A percentile compares a stretch with the other conserved stretches of the same genome.
Evolutionary conservation across 2,329 filamentous ascomycete genomes (phyloP).

Genomic region (Microdochium paspali): DNA sequence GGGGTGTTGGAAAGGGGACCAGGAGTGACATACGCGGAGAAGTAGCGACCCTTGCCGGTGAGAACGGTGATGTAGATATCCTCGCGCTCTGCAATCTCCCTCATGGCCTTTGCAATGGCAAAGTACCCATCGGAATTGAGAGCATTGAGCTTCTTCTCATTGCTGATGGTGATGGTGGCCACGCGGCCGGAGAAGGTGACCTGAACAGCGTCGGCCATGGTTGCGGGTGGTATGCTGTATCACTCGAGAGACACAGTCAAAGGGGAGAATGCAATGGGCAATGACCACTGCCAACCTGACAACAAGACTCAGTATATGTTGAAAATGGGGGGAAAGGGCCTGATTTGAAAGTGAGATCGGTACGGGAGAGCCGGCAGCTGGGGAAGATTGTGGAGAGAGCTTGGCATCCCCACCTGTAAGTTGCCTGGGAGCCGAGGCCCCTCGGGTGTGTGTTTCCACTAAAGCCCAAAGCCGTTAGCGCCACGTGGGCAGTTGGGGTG

Average conservation of each 20-base stretch:
- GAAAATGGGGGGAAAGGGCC: background rate
- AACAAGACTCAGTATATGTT: too few species aligned
- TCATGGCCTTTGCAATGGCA: conserved; percentile 60
- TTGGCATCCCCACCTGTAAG: too few species aligned
- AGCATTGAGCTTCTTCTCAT: conserved; percentile 80
- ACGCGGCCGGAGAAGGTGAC: conserved; percentile 59
- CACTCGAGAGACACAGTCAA: too few species aligned
- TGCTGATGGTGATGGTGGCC: conserved; percentile 80
- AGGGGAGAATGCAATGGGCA: too few species aligned
- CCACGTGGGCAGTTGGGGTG: too few species aligned
- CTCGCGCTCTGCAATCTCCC: conserved; percentile 67
- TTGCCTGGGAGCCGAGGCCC: too few species aligned
- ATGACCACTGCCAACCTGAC: too few species aligned
- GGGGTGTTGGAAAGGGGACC: background rate
- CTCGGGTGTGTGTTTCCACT: too few species aligned
- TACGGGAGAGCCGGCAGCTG: background rate
- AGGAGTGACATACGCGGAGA: conserved; percentile 68
- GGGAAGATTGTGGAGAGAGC: background rate
- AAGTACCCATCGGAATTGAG: conserved; percentile 67
- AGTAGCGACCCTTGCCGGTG: conserved; percentile 72
- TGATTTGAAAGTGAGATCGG: too few species aligned
- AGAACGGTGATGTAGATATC: conserved; percentile 80
- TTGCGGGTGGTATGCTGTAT: too few species aligned
- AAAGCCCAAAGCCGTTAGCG: too few species aligned
- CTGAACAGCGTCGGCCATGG: conserved; percentile 33